Percentiles rank a stretch among this genome's conserved stretches.
Evolutionary conservation across 495 filamentous ascomycete species (phyloP).

Genomic region (Sordaria brevicollis): DNA sequence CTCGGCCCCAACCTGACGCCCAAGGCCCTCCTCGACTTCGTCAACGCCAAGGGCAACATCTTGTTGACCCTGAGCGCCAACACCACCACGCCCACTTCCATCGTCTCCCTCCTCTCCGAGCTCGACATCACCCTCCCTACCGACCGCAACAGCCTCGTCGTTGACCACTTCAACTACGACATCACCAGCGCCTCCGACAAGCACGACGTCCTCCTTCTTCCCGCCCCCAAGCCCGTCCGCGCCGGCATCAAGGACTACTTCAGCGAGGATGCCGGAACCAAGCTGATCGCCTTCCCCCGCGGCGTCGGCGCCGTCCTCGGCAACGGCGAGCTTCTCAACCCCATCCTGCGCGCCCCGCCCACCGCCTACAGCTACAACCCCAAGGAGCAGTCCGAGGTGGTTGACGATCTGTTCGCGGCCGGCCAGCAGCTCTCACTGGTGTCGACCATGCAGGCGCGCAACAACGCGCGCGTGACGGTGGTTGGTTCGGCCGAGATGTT

Average conservation of each 20-base stretch:
- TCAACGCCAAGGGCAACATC: constrained; percentile 86
- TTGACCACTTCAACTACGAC: constrained; percentile 96
- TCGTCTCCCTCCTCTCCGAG: constrained; percentile 80
- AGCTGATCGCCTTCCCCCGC: constrained; percentile 66
- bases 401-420: constrained; percentile 69
- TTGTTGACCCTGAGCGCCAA: constrained; percentile 76
- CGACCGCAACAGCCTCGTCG: constrained; percentile 69
- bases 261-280: constrained; percentile 41
- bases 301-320: constrained; percentile 75
- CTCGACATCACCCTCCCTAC: constrained; percentile 81
- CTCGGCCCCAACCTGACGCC: constrained; percentile 82
- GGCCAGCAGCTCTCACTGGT: constrained; percentile 75
- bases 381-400: constrained; percentile 65
- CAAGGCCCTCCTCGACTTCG: constrained; percentile 78
- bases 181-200: constrained; percentile 60
- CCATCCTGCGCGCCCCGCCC: constrained; percentile 67
- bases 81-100: constrained; percentile 58
- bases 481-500: constrained; percentile 80
- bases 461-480: constrained; percentile 83
- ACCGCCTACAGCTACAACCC: constrained; percentile 93
- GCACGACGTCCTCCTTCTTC: constrained; percentile 81
- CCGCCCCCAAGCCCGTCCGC: constrained; percentile 49
- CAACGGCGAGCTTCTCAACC: constrained; percentile 60
- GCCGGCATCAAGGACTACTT: constrained; percentile 73
- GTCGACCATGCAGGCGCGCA: constrained; percentile 78